Conservation (phyloP, 805 yeast species). For the Myxozyma vanderwaltii region DNA sequence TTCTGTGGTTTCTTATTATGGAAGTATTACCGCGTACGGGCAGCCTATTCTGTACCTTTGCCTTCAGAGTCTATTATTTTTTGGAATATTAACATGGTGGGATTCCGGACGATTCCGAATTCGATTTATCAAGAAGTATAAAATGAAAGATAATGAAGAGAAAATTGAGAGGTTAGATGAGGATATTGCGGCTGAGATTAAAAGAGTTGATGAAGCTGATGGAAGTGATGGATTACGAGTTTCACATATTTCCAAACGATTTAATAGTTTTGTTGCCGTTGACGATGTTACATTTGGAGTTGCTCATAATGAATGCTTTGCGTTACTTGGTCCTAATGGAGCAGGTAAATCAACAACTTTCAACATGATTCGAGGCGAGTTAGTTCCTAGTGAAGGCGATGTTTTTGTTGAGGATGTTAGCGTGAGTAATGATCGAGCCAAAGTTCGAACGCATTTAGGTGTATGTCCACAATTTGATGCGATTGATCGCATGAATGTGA, state of each 20-base stretch:
- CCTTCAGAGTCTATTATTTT: slow-evolving; percentile 37
- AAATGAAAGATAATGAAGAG: slow-evolving; percentile 22
- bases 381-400: slow-evolving; percentile 38
- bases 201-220: slow-evolving; percentile 31
- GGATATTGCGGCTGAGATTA: slow-evolving; percentile 36
- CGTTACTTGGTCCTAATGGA: slow-evolving; percentile 45
- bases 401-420: slow-evolving; percentile 38
- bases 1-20: slow-evolving; percentile 32
- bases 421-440: slow-evolving; percentile 35
- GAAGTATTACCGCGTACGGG: slow-evolving; percentile 41
- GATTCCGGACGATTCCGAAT: slow-evolving; percentile 40
- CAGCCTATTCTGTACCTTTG: slow-evolving; percentile 42
- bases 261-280: slow-evolving; percentile 35
- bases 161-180: slow-evolving; percentile 18
- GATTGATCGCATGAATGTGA: slow-evolving; percentile 42
- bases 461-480: slow-evolving; percentile 47
- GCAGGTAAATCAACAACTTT: slow-evolving; percentile 46
- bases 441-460: slow-evolving; percentile 41
- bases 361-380: slow-evolving; percentile 44
- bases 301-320: slow-evolving; percentile 42
- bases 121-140: slow-evolving; percentile 35
- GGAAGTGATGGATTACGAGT: slow-evolving; percentile 37
- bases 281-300: slow-evolving; percentile 44
- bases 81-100: slow-evolving; percentile 39
- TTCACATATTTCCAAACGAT: slow-evolving; percentile 39